phyloP scores from a whole-genome alignment of 257 asterid genomes.

The Nyctanthes arbortristis region DNA sequence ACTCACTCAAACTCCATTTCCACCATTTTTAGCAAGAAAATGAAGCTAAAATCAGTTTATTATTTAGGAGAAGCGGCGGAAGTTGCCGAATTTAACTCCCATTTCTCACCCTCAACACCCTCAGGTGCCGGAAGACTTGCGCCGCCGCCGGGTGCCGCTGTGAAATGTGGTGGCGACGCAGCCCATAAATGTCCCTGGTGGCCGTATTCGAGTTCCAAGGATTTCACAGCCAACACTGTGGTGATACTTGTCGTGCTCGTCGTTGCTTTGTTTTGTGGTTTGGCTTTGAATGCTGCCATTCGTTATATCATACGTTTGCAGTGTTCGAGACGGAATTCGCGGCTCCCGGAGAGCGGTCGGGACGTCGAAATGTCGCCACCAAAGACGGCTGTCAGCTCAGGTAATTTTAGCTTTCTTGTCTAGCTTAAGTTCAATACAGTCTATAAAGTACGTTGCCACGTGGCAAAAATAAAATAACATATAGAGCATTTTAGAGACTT shows the following conservation, averaged over 20 bases:
- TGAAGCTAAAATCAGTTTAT: not conserved
- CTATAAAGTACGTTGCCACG: no score
- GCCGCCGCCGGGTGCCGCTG: conserved; percentile 21
- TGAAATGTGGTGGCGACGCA: conserved; percentile 32
- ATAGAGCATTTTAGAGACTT: no score
- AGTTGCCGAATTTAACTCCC: not conserved
- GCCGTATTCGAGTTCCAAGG: conserved; percentile 62
- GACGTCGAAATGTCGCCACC: conserved; percentile 11
- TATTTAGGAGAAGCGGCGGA: not conserved
- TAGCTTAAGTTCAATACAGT: no score
- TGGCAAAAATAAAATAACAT: no score
- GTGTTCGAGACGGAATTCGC: conserved; percentile 26
- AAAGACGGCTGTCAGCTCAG: not conserved
- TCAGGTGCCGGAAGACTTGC: conserved; percentile 17
- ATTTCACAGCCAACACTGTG: conserved; percentile 59
- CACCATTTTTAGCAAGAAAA: not conserved
- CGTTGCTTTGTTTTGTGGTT: conserved; percentile 42
- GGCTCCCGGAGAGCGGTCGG: conserved; percentile 2
- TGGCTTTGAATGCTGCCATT: conserved; percentile 48
- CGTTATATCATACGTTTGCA: conserved; percentile 41
- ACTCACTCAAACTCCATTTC: not conserved
- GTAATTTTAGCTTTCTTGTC: no score
- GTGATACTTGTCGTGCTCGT: conserved; percentile 46
- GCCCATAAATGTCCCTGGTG: conserved; percentile 66
- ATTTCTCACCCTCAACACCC: conserved; percentile 16